Percentiles rank a stretch among this genome's conserved stretches.
phyloP scores from a whole-genome alignment of 2,329 filamentous ascomycete genomes.

The Monosporascus sp. region DNA sequence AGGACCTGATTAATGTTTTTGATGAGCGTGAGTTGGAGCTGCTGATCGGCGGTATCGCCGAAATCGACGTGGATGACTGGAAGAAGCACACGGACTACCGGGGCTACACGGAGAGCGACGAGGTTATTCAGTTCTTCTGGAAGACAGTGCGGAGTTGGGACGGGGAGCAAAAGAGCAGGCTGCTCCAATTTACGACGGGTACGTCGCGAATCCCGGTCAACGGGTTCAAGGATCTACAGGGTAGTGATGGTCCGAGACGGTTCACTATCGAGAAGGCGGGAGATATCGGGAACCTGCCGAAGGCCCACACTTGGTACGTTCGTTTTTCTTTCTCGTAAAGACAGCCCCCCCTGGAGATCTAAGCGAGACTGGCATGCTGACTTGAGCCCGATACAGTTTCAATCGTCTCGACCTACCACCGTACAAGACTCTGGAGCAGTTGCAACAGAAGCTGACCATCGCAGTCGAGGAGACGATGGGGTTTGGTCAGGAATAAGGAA shows the following conservation, averaged over 20 bases:
- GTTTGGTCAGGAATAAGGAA: conserved; percentile 85
- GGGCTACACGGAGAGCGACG: conserved; percentile 94
- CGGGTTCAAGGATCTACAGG: conserved; percentile 97
- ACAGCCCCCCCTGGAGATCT: neutral
- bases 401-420: conserved; percentile 93
- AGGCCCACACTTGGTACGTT: conserved; percentile 93
- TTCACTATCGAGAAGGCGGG: conserved; percentile 99
- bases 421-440: conserved; percentile 81
- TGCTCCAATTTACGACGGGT: conserved; percentile 95
- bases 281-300: conserved; percentile 83
- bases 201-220: conserved; percentile 98
- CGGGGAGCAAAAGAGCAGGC: conserved; percentile 92
- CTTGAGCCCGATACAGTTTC: conserved; percentile 56
- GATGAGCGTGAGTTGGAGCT: conserved; percentile 96
- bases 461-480: conserved; percentile 98
- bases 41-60: conserved; percentile 97
- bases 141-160: conserved; percentile 96
- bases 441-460: conserved; percentile 88
- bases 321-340: neutral
- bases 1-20: conserved; percentile 96
- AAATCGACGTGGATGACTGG: conserved; percentile 99
- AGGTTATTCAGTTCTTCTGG: conserved; percentile 99
- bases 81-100: conserved; percentile 99
- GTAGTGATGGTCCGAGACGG: conserved; percentile 86
- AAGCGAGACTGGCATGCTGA: conserved; percentile 19